phyloP scores from a whole-genome alignment of 2,329 filamentous ascomycete genomes.

The Hymenoscyphus infarciens region DNA sequence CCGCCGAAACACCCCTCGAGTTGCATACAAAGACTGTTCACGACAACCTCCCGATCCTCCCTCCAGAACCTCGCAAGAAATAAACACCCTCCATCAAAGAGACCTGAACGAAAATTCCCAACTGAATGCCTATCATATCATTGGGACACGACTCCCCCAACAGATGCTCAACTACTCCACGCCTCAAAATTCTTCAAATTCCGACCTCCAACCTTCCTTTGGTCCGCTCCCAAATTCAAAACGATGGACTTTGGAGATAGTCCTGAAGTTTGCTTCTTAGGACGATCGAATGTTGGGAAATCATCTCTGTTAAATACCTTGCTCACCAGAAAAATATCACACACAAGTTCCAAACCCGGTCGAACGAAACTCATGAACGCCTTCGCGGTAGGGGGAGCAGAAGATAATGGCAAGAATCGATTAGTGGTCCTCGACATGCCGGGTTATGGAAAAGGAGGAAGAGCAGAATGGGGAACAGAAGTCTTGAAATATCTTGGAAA shows the following conservation, averaged over 20 bases:
- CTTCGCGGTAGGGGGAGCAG: conserved; percentile 52
- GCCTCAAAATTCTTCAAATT: conserved; percentile 45
- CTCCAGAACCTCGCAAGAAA: background rate
- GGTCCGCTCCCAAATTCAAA: conserved; percentile 58
- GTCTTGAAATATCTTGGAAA: conserved; percentile 65
- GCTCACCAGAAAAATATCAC: conserved; percentile 48
- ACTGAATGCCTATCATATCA: conserved; percentile 39
- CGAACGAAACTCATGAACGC: conserved; percentile 64
- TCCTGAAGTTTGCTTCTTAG: conserved; percentile 52
- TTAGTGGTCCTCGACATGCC: conserved; percentile 67
- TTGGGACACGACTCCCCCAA: conserved; percentile 48
- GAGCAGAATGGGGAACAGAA: conserved; percentile 60
- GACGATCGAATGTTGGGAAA: conserved; percentile 69
- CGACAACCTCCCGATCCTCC: background rate
- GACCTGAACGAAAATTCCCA: conserved; percentile 6
- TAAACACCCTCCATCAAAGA: background rate
- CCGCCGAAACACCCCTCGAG: background rate
- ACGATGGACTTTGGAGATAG: conserved; percentile 47
- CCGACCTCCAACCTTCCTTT: conserved; percentile 52
- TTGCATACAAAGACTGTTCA: background rate
- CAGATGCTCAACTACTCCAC: conserved; percentile 40
- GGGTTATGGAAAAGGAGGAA: conserved; percentile 63
- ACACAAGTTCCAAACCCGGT: conserved; percentile 57
- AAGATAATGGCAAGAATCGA: conserved; percentile 29
- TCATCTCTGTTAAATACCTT: conserved; percentile 63